Evolutionary conservation across 176 grass and related monocot species (phyloP), one percentile per base, ranked within the genome.

Genomic region (sorghum (Sorghum bicolor)): DNA sequence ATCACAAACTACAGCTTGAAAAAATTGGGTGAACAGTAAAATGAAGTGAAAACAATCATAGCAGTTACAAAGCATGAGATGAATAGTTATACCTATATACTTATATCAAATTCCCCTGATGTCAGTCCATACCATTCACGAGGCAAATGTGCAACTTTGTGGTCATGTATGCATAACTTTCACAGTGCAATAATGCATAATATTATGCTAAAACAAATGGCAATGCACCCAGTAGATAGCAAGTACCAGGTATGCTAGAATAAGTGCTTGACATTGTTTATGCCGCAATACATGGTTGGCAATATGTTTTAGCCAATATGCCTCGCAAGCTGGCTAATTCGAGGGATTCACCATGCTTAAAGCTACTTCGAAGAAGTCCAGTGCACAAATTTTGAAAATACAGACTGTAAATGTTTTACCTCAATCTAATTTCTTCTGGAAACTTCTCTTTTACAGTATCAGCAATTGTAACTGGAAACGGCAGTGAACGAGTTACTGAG

Each of bases 341-440:
- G 10, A 45, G 1, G 65, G 41, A 28, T 82, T 44, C 39, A 50
- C 15, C 66, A 65, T 81, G 61, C 70, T 33, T 64, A 16, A 13
- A 64, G 22, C 32, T 74, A 48, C 1, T 65, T 79, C 12, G 45
- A 33, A 60, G 65, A 41, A 85, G 52, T 48, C 20, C 0, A 39
- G 16, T 17, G 20, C 3, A 44, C n/a, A 50, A 61, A 41, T 71
- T 30, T 52, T 74, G 34, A 29, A 83, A 58, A 67, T 22, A 85
- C 33, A 39, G 62, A 55, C 14, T 64, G 2, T 75, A 70, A 39
- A 78, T 4, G 37, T 53, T 52, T 80, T 90, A 98, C 96, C 96
- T 98, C 67, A 98, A 81, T 82, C 96, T 92, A 81, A 98, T 95
- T 87, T 98, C 96, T 90, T 98, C 96, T 0, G 93, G 94, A 63